These are phyloP conservation scores for Friedmanniomyces simplex DNA, from an alignment of 495 filamentous ascomycete species.

Conservation along the genomic window DNA sequence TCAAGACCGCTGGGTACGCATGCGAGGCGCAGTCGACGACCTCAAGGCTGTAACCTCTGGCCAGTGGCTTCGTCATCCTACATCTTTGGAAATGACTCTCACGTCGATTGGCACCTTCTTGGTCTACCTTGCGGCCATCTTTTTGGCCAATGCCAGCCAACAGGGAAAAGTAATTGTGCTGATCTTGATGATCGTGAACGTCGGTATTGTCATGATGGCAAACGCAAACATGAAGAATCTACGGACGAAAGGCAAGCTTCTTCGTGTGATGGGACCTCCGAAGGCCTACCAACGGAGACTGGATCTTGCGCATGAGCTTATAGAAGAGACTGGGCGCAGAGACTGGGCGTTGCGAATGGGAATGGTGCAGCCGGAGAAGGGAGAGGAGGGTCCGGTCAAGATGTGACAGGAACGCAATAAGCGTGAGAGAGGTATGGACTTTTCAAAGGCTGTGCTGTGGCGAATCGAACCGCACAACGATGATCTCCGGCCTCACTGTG, in stretches of 20 bases:
- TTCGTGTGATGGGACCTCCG: constrained; percentile 20
- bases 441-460: no score
- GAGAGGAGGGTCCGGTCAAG: not conserved
- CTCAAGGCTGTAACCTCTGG: constrained; percentile 48
- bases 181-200: constrained; percentile 39
- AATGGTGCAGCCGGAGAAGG: constrained; percentile 20
- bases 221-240: constrained; percentile 29
- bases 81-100: constrained; percentile 39
- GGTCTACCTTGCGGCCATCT: constrained; percentile 43
- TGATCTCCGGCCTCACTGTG: no score
- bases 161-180: constrained; percentile 41
- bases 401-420: not conserved
- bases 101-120: constrained; percentile 41
- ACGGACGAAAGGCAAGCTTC: constrained; percentile 26
- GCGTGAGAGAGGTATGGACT: no score
- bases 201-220: constrained; percentile 40
- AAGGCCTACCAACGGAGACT: constrained; percentile 29
- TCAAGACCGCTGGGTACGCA: constrained; percentile 38
- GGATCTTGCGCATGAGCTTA: constrained; percentile 32
- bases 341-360: constrained; percentile 36
- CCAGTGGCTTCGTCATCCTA: constrained; percentile 45
- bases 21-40: constrained; percentile 44
- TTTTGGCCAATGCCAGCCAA: constrained; percentile 42
- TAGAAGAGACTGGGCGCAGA: constrained; percentile 27
- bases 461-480: no score